Evolutionary conservation across 768 basidiomycete genomes (phyloP).

Genomic region (Cyclocybe aegerita): DNA sequence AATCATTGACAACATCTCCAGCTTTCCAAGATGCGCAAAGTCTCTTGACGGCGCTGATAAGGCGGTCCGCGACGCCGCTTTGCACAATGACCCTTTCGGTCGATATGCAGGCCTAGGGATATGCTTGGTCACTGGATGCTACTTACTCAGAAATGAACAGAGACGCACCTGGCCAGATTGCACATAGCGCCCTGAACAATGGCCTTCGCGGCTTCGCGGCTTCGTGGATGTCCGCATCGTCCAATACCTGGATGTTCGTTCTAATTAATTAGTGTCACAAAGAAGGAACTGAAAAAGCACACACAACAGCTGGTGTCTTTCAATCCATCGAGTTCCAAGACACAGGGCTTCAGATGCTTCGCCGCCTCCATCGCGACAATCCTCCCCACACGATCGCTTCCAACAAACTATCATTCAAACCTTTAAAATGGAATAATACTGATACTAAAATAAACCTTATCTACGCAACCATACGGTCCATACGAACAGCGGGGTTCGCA

Average conservation of each 20-base stretch:
- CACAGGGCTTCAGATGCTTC: slow-evolving; percentile 53
- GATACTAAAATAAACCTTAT: too few relatives aligned
- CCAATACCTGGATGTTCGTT: slow-evolving; percentile 35
- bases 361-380: slow-evolving; percentile 55
- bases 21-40: slow-evolving; percentile 35
- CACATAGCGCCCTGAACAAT: slow-evolving; percentile 44
- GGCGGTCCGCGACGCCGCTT: slow-evolving; percentile 31
- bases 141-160: background rate
- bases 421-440: too few relatives aligned
- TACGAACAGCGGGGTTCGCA: too few relatives aligned
- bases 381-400: slow-evolving; percentile 51
- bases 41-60: slow-evolving; percentile 32
- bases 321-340: slow-evolving; percentile 57
- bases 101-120: slow-evolving; percentile 53
- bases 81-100: slow-evolving; percentile 58
- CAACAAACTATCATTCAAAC: slow-evolving; percentile 57
- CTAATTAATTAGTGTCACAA: too few relatives aligned
- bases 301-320: slow-evolving; percentile 51
- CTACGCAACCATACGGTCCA: too few relatives aligned
- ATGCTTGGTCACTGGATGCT: background rate
- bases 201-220: slow-evolving; percentile 50
- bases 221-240: slow-evolving; percentile 54
- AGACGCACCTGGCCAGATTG: slow-evolving; percentile 44
- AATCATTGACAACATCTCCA: slow-evolving; percentile 32
- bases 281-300: slow-evolving; percentile 12